Conservation (phyloP, 306 rosid species). For the Neltuma alba region DNA sequence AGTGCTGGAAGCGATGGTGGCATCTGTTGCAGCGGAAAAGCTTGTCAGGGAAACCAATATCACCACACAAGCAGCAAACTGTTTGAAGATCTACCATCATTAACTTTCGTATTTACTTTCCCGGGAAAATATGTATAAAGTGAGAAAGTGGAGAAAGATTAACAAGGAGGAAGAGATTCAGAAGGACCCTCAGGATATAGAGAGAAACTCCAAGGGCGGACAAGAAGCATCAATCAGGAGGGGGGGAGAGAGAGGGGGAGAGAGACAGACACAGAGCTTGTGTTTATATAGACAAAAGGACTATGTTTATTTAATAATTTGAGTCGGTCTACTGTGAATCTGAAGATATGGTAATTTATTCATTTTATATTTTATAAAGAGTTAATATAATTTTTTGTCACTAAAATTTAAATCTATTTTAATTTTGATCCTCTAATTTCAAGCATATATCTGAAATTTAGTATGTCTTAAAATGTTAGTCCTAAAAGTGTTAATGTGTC, state of each 20-base stretch:
- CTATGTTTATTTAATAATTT: conserved; percentile 24
- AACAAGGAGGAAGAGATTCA: neutral
- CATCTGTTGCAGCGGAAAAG: conserved; percentile 95
- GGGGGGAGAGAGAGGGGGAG: conserved; percentile 13
- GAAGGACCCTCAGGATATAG: neutral
- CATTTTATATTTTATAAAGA: neutral
- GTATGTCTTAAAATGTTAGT: too few relatives aligned
- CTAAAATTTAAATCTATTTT: too few relatives aligned
- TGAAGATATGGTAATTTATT: neutral
- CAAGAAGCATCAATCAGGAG: neutral
- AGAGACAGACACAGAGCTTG: conserved; percentile 9
- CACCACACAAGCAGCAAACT: conserved; percentile 98
- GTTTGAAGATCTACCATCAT: conserved; percentile 74
- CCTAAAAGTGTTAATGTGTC: too few relatives aligned
- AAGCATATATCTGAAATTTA: too few relatives aligned
- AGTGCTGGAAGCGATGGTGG: conserved; percentile 88
- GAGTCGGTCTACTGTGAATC: conserved; percentile 63
- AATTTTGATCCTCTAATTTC: too few relatives aligned
- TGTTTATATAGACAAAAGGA: conserved; percentile 44
- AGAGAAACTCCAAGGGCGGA: neutral
- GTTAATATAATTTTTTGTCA: too few relatives aligned
- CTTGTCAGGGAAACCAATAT: conserved; percentile 88
- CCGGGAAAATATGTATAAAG: neutral
- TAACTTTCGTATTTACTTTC: neutral
- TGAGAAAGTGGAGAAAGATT: neutral